Evolutionary conservation across 768 basidiomycete species (phyloP).

Genomic region (Kondoa subrosea): DNA sequence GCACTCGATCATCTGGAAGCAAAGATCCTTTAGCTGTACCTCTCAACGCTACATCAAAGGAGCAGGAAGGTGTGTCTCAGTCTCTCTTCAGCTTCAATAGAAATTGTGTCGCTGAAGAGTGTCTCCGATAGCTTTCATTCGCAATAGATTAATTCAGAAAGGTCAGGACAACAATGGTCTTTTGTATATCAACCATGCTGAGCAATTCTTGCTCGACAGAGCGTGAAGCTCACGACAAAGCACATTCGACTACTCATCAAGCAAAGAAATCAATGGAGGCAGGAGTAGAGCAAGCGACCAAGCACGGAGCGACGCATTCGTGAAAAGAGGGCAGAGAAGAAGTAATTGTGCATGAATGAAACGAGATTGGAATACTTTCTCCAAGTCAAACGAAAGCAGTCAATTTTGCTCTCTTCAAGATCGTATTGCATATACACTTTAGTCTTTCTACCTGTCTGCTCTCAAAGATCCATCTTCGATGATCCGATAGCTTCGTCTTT

Average conservation of each 20-base stretch:
- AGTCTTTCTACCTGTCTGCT: not conserved
- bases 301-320: no score
- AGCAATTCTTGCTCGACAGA: not conserved
- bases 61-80: not conserved
- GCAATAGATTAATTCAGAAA: not conserved
- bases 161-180: not conserved
- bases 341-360: no score
- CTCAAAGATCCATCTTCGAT: not conserved
- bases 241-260: not conserved
- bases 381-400: not conserved
- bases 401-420: not conserved
- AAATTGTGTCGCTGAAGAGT: no score
- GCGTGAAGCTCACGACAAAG: not conserved
- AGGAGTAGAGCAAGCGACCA: not conserved
- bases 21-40: not conserved
- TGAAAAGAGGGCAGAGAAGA: no score
- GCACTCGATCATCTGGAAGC: not conserved
- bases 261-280: not conserved
- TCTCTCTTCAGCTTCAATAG: no score
- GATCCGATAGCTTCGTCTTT: not conserved
- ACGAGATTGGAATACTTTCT: no score
- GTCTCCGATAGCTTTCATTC: not conserved
- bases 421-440: not conserved
- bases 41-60: not conserved
- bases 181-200: not conserved